phyloP scores from a whole-genome alignment of 2,329 filamentous ascomycete genomes.

The Endoconidiophora laricicola region DNA sequence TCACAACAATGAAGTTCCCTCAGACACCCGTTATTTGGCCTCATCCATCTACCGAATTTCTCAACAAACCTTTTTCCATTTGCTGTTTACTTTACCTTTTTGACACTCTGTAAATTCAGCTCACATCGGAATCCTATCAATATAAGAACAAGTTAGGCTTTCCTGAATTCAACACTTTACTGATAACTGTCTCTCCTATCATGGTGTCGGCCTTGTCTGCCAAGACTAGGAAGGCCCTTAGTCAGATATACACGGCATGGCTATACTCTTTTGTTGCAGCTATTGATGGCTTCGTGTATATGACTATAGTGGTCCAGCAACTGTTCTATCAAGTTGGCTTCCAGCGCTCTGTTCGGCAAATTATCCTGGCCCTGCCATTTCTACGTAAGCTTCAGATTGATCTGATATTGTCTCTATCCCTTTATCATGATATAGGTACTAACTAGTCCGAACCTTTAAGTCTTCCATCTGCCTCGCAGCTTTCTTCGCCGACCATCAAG shows the following conservation, averaged over 20 bases:
- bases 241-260: too few relatives aligned
- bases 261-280: background rate
- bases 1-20: too few relatives aligned
- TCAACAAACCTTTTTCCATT: too few relatives aligned
- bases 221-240: background rate
- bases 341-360: background rate
- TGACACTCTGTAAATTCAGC: too few relatives aligned
- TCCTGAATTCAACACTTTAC: background rate
- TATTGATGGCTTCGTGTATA: conserved; percentile 7
- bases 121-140: too few relatives aligned
- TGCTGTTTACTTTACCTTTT: too few relatives aligned
- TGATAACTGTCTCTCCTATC: background rate
- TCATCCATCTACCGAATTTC: too few relatives aligned
- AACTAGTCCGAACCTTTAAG: background rate
- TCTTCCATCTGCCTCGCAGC: conserved; percentile 6
- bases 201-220: background rate
- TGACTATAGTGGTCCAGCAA: conserved; percentile 8
- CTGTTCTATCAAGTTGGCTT: conserved; percentile 9
- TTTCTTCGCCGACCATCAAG: conserved; percentile 5
- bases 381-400: conserved; percentile 32
- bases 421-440: background rate
- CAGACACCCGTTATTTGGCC: too few relatives aligned
- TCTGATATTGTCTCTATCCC: background rate
- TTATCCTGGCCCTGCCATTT: conserved; percentile 44
- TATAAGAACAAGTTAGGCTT: too few relatives aligned